Conservation (phyloP, 2,329 filamentous ascomycete species). For the Exophiala mesophila region DNA sequence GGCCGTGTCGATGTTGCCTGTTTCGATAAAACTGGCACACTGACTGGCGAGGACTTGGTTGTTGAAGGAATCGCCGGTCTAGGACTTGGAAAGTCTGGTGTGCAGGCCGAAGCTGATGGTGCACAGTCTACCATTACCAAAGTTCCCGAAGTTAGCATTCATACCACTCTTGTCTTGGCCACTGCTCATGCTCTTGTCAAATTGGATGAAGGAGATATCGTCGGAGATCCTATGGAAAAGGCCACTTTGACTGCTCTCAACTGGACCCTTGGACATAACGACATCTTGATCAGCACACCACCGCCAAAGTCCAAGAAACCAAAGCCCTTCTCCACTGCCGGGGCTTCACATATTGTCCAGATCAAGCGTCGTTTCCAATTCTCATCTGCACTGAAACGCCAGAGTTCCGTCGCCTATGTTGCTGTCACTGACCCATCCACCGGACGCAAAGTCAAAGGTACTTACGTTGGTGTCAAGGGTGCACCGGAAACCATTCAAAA, state of each 20-base stretch:
- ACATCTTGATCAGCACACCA: constrained; percentile 69
- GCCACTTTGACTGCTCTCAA: constrained; percentile 84
- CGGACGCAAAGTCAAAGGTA: constrained; percentile 72
- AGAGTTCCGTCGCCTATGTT: constrained; percentile 87
- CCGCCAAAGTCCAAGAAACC: constrained; percentile 42
- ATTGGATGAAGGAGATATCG: constrained; percentile 92
- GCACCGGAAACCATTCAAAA: constrained; percentile 94
- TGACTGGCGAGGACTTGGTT: constrained; percentile 93
- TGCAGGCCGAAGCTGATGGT: constrained; percentile 68
- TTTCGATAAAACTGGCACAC: constrained; percentile 96
- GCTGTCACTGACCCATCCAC: constrained; percentile 65
- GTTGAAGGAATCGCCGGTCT: constrained; percentile 95
- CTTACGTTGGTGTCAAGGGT: constrained; percentile 93
- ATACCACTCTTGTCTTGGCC: constrained; percentile 88
- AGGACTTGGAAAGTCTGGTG: constrained; percentile 63
- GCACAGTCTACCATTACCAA: constrained; percentile 74
- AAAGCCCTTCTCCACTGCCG: constrained; percentile 41
- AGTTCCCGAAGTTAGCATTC: constrained; percentile 64
- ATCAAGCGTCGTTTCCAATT: constrained; percentile 98
- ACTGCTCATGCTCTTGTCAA: constrained; percentile 94
- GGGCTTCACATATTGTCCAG: constrained; percentile 69
- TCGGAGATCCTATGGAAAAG: constrained; percentile 99
- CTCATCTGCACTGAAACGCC: constrained; percentile 90
- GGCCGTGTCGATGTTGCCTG: constrained; percentile 94
- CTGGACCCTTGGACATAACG: constrained; percentile 88